These are phyloP conservation scores for Podospora pseudoanserina DNA, from an alignment of 495 filamentous ascomycete genomes.

Conservation along the genomic window DNA sequence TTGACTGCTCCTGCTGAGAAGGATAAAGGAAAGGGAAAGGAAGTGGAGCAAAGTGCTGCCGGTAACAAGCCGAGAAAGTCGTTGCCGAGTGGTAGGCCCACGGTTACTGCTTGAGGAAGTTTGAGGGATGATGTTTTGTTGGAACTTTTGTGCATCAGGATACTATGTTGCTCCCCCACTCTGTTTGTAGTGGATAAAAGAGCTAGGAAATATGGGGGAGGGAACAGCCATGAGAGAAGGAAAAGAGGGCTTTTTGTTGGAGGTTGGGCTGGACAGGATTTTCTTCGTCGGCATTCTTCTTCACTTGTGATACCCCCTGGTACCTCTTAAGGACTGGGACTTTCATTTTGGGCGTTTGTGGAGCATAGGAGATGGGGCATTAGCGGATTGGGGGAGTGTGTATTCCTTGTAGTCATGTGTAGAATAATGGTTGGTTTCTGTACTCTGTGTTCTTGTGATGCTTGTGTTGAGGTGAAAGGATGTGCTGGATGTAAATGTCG, in stretches of 20 bases:
- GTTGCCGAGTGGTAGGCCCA: slow-evolving; percentile 11
- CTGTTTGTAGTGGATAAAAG: background rate
- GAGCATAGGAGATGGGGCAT: background rate
- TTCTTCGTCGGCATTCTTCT: background rate
- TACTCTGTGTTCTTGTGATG: too few relatives aligned
- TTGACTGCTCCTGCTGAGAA: slow-evolving; percentile 3
- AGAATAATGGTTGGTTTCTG: too few relatives aligned
- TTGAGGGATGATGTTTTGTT: background rate
- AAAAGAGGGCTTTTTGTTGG: background rate
- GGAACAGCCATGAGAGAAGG: background rate
- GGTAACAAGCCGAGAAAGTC: slow-evolving; percentile 15
- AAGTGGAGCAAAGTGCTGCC: background rate
- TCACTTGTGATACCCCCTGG: background rate
- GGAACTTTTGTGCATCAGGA: background rate
- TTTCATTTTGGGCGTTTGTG: background rate
- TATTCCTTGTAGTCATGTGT: too few relatives aligned
- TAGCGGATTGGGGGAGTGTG: too few relatives aligned
- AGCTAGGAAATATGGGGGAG: background rate
- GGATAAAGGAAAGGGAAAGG: background rate
- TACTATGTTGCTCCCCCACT: background rate
- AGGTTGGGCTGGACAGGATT: background rate
- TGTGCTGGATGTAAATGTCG: too few relatives aligned
- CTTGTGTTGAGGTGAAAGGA: too few relatives aligned
- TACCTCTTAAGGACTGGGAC: background rate
- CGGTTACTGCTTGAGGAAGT: background rate